Percentiles rank a stretch among this genome's conserved stretches.
Evolutionary conservation across 768 basidiomycete genomes (phyloP).

Genomic region (Lenzites betulinus): DNA sequence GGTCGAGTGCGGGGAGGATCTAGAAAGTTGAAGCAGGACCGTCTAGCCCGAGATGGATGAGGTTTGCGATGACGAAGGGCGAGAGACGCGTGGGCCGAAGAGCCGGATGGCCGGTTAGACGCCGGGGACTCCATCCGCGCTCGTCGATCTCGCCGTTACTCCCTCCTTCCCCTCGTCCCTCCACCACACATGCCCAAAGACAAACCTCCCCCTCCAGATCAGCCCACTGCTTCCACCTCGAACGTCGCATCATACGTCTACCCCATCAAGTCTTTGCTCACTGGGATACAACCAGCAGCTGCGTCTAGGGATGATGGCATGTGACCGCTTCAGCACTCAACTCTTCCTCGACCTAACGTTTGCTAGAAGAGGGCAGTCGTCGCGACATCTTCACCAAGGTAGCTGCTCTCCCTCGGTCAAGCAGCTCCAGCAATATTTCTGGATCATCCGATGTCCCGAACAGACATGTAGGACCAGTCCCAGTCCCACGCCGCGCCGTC

Average conservation of each 20-base stretch:
- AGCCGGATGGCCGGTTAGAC: too few relatives aligned
- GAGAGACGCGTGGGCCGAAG: too few relatives aligned
- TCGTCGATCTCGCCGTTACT: neutral
- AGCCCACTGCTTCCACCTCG: neutral
- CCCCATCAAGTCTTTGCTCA: constrained; percentile 4
- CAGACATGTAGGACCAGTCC: neutral
- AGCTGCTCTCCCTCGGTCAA: neutral
- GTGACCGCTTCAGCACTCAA: neutral
- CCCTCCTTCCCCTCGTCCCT: neutral
- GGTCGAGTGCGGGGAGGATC: too few relatives aligned
- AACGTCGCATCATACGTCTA: constrained; percentile 5
- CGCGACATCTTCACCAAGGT: neutral
- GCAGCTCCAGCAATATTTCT: constrained; percentile 4
- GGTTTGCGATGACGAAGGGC: too few relatives aligned
- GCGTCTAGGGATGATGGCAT: neutral
- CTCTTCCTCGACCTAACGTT: constrained; percentile 5
- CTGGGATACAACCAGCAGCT: neutral
- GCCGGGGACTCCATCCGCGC: neutral
- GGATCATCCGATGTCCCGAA: neutral
- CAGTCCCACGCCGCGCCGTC: neutral
- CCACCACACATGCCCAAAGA: constrained; percentile 8
- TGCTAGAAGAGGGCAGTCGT: constrained; percentile 12
- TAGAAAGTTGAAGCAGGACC: too few relatives aligned
- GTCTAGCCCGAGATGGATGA: too few relatives aligned
- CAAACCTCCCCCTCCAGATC: neutral